Evolutionary conservation across 2,329 filamentous ascomycete species (phyloP).

Genomic region (Epichloe baconii): DNA sequence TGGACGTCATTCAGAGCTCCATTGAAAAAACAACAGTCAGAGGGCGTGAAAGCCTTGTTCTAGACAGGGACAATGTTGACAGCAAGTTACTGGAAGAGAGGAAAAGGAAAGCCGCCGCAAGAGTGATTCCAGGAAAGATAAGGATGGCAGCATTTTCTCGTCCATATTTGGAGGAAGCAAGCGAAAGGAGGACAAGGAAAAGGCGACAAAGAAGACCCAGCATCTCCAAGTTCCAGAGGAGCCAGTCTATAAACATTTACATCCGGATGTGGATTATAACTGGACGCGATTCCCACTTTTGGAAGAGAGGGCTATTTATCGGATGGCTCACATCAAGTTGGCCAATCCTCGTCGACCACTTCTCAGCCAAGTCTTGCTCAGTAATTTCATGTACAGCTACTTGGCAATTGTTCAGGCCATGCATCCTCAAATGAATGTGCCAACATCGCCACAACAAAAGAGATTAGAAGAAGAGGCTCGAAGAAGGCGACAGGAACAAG

Average conservation of each 20-base stretch:
- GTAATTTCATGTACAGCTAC: conserved; percentile 99
- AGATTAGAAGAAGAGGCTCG: conserved; percentile 42
- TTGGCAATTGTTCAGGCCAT: conserved; percentile 97
- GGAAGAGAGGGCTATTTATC: conserved; percentile 92
- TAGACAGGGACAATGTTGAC: conserved; percentile 66
- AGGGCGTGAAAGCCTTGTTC: conserved; percentile 68
- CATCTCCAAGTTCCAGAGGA: conserved; percentile 71
- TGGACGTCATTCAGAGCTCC: conserved; percentile 78
- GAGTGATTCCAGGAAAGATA: conserved; percentile 74
- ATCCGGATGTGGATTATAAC: conserved; percentile 85
- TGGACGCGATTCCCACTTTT: conserved; percentile 93
- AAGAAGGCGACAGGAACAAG: conserved; percentile 36
- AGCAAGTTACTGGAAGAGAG: conserved; percentile 65
- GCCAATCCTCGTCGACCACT: conserved; percentile 90
- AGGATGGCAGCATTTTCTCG: conserved; percentile 84
- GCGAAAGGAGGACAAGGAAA: conserved; percentile 72
- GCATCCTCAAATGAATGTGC: conserved; percentile 90
- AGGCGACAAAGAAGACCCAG: conserved; percentile 58
- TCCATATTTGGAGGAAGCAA: conserved; percentile 85
- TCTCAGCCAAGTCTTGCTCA: conserved; percentile 88
- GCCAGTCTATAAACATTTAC: conserved; percentile 54
- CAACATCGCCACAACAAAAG: conserved; percentile 66
- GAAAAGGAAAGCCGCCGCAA: conserved; percentile 70
- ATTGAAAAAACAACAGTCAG: conserved; percentile 56
- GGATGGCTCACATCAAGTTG: conserved; percentile 97